Base-by-base conservation (phyloP, 2,329 filamentous ascomycete genomes). In the Calonectria leucothoes region DNA sequence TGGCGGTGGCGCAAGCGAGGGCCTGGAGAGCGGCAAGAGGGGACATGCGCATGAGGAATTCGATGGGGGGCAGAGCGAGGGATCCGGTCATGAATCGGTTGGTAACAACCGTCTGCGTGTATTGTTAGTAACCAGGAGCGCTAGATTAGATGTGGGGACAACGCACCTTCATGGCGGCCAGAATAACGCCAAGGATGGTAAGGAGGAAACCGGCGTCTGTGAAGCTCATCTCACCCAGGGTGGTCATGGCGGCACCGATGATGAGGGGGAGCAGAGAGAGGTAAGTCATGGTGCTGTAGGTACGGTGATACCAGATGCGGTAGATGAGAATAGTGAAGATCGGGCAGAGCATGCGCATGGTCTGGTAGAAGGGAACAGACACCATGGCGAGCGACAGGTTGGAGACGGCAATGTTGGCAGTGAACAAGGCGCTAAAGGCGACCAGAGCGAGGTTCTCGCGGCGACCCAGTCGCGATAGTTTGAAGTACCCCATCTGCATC, bases 291-390 rank as follows among this genome's bases (percentile, higher is more conserved):
- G 79, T 85, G 72, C 88, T 86, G 82, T 92, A 93, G 23, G 86
- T 87, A 68, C 90, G 88, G 73, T 84, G 82, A 81, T 90, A 92
- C 80, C 87, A 87, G 65, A 90, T 79, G 66, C 89, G 88, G 85
- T 91, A 92, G 81, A 93, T 91, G 75, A 91, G 81, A 70, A 92
- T 89, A 66, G 91, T 91, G 81, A 92, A 91, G 78, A 92, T 87
- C 33, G 91, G 91, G 73, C 88, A 90, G 25, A 90, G 89, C 73
- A 91, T 91, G 75, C 91, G 88, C 82, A 92, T 88, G 71, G 91
- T 90, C 81, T 93, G 91, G 82, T 92, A 91, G 82, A 93, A 93
- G 2, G 91, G 89, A n/a, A 93, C 89, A 0, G 91, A 92, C 45
- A 91, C 90, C 87, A 91, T 87, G 73, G 85, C 85, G 45, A 92